phyloP scores from a whole-genome alignment of 2,329 filamentous ascomycete genomes.

The Aureobasidium namibiae region DNA sequence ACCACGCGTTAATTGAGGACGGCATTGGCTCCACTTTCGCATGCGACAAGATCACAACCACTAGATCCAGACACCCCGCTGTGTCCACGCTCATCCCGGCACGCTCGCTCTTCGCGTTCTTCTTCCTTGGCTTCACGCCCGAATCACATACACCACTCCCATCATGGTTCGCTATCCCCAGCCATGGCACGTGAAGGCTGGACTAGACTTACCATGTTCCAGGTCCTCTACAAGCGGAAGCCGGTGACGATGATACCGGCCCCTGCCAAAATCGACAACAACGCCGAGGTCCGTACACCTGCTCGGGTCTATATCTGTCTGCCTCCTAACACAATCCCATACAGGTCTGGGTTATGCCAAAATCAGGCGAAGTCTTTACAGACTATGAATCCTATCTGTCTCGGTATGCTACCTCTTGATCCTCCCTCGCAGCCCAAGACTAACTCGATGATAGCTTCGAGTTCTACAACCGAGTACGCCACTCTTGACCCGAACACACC shows the following conservation, averaged over 20 bases:
- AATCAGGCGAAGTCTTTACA: slow-evolving; percentile 83
- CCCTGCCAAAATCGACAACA: slow-evolving; percentile 68
- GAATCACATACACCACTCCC: not conserved
- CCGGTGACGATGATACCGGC: slow-evolving; percentile 74
- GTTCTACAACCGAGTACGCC: slow-evolving; percentile 78
- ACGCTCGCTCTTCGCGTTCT: not conserved
- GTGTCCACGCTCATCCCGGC: not conserved
- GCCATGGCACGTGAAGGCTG: not conserved
- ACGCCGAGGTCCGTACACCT: slow-evolving; percentile 59
- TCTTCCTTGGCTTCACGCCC: not conserved
- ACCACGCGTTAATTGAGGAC: slow-evolving; percentile 1
- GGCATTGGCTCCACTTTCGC: slow-evolving; percentile 5
- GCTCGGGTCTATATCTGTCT: not conserved
- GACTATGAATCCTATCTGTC: slow-evolving; percentile 82
- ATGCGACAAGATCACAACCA: not conserved
- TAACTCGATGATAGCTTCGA: slow-evolving; percentile 57
- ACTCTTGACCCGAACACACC: slow-evolving; percentile 1
- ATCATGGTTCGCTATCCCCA: slow-evolving; percentile 11
- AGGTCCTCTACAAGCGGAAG: slow-evolving; percentile 96
- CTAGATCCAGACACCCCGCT: not conserved
- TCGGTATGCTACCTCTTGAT: slow-evolving; percentile 49
- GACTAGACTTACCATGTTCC: slow-evolving; percentile 12
- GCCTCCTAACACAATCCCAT: not conserved
- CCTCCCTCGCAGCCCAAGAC: slow-evolving; percentile 10
- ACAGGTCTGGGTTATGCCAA: slow-evolving; percentile 84